Conservation (phyloP, 352 stramenopile genomes). For the Phytophthora pseudosyringae region DNA sequence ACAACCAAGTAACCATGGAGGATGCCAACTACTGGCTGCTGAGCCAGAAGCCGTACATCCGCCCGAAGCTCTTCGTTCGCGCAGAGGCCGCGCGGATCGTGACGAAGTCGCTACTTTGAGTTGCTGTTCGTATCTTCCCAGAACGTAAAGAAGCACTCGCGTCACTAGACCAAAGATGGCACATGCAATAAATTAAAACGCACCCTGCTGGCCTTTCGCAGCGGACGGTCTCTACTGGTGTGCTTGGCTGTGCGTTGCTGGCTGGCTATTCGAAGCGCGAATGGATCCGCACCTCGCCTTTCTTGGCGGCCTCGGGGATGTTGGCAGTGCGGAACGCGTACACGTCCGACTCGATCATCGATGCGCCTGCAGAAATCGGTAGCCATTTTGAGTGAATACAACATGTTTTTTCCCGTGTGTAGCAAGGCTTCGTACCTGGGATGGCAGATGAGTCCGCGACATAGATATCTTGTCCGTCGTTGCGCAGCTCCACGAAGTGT, state of each 20-base stretch:
- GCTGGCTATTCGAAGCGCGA: constrained; percentile 65
- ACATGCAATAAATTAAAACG: constrained; percentile 47
- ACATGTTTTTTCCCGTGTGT: neutral
- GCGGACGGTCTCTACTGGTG: constrained; percentile 12
- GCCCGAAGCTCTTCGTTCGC: constrained; percentile 85
- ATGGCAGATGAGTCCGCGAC: constrained; percentile 80
- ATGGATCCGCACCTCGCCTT: constrained; percentile 67
- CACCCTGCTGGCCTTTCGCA: constrained; percentile 21
- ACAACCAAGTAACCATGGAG: constrained; percentile 85
- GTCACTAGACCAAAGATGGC: constrained; percentile 12
- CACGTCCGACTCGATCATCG: constrained; percentile 66
- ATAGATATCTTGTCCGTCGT: constrained; percentile 69
- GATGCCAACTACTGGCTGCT: constrained; percentile 85
- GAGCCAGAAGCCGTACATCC: constrained; percentile 85
- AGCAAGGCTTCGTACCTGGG: constrained; percentile 37
- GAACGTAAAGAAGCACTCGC: neutral
- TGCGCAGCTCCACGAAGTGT: constrained; percentile 76
- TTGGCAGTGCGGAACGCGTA: constrained; percentile 71
- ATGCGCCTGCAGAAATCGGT: constrained; percentile 29
- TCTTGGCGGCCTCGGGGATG: constrained; percentile 51
- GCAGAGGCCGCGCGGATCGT: constrained; percentile 82
- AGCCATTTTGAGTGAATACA: constrained; percentile 13
- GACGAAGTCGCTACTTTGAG: constrained; percentile 78
- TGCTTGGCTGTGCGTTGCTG: constrained; percentile 18
- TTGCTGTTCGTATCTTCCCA: neutral